Conservation (phyloP, 2,329 filamentous ascomycete species). For the Aspergillus pseudotamarii region DNA sequence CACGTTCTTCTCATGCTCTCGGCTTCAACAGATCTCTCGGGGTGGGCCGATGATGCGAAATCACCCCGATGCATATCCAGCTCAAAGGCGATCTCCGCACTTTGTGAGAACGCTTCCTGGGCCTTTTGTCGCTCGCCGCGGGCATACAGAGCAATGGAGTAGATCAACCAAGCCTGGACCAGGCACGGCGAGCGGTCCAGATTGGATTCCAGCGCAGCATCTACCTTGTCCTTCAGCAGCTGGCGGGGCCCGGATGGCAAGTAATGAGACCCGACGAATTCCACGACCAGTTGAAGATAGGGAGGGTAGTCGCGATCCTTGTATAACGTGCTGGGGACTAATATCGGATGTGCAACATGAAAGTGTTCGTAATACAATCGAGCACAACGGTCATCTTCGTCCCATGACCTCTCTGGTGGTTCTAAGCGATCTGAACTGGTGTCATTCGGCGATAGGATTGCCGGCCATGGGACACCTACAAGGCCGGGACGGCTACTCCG, state of each 20-base stretch:
- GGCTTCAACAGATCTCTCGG: conserved; percentile 64
- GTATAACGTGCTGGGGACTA: conserved; percentile 50
- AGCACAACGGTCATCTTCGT: conserved; percentile 39
- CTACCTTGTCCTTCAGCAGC: conserved; percentile 30
- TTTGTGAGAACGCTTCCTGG: conserved; percentile 56
- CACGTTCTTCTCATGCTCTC: conserved; percentile 85
- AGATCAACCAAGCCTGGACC: conserved; percentile 42
- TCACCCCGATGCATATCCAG: conserved; percentile 72
- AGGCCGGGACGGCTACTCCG: conserved; percentile 17
- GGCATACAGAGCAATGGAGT: conserved; percentile 38
- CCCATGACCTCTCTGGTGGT: conserved; percentile 18
- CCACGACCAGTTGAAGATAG: conserved; percentile 53
- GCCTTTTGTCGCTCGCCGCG: conserved; percentile 38
- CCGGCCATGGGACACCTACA: conserved; percentile 25
- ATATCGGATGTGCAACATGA: conserved; percentile 56
- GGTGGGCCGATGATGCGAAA: conserved; percentile 48
- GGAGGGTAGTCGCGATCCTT: conserved; percentile 44
- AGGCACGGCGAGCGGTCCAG: conserved; percentile 31
- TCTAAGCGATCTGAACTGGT: conserved; percentile 18
- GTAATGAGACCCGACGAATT: conserved; percentile 57
- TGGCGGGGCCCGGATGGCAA: conserved; percentile 34
- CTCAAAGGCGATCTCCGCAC: conserved; percentile 70
- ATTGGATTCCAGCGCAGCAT: conserved; percentile 27
- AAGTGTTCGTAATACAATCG: conserved; percentile 58
- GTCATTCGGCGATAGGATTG: conserved; percentile 22